Conservation (phyloP, 2,329 filamentous ascomycete genomes). For the Leptographium procerum region DNA sequence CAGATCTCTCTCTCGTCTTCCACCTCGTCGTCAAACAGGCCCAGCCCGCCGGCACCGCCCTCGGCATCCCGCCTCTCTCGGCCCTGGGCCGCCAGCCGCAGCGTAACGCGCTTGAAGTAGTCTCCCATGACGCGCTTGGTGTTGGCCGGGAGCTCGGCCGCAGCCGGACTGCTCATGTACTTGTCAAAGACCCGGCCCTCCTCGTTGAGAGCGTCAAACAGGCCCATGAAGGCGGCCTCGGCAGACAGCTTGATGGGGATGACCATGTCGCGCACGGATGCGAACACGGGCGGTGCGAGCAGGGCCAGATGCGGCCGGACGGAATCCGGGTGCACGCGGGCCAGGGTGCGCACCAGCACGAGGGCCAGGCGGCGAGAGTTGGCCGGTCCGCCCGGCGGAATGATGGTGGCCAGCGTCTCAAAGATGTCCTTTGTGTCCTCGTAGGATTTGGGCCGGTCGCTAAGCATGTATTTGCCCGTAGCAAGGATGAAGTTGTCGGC, state of each 20-base stretch:
- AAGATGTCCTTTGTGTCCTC: conserved; percentile 73
- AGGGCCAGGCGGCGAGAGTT: conserved; percentile 80
- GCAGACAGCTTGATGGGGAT: conserved; percentile 94
- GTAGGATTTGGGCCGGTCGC: conserved; percentile 55
- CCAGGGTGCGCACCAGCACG: conserved; percentile 77
- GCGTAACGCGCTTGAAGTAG: conserved; percentile 89
- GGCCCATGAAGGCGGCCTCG: conserved; percentile 82
- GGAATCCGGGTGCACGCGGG: conserved; percentile 66
- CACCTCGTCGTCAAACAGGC: conserved; percentile 77
- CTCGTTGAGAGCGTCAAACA: conserved; percentile 83
- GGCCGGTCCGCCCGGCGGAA: conserved; percentile 64
- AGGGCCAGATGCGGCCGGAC: conserved; percentile 70
- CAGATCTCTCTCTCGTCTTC: conserved; percentile 95
- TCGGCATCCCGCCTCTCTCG: conserved; percentile 85
- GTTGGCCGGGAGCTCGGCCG: conserved; percentile 52
- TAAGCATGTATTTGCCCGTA: conserved; percentile 79
- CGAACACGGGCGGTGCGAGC: conserved; percentile 76
- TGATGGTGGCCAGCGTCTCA: conserved; percentile 60
- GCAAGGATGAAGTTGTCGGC: conserved; percentile 82
- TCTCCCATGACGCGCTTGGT: conserved; percentile 74
- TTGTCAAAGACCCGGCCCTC: conserved; percentile 82
- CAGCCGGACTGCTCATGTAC: conserved; percentile 62
- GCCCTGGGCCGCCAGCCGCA: conserved; percentile 75
- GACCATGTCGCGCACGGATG: conserved; percentile 77
- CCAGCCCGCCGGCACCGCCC: conserved; percentile 75